Evolutionary conservation across 768 basidiomycete species (phyloP), one percentile per base, ranked within the genome.

Genomic region (Coprinopsis cinerea): DNA sequence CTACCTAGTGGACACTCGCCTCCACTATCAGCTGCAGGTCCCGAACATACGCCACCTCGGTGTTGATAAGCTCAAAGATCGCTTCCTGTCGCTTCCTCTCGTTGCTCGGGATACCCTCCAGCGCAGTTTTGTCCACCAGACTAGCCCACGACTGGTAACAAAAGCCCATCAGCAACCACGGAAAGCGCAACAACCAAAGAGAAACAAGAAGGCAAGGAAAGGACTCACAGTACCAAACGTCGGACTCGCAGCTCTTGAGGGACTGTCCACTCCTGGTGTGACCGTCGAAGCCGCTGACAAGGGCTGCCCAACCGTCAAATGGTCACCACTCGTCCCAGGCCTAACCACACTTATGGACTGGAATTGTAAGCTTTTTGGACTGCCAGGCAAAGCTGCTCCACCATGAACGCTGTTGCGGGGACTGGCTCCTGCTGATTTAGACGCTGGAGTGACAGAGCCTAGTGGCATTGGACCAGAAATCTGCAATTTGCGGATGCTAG

Each of bases 1-100:
- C 27, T 9, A 27, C 18, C 18, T 37, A 42, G 3, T 4, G 42
- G 15, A 49, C 10, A 22, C 75, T 41, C 51, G 90, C 93, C 78
- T 90, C 88, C 17, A 97, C 91, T 53, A 94, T 83, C 26, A 95
- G 75, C 60, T 99, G 95, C 24, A 97, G 65, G 62, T 94, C 90
- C 20, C 92, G 78, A 39, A 97, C 92, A 59, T 96, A 99, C 0
- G 88, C 81, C 6, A 74, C 77, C 64, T 99, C 95, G 0, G 95
- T 98, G 4, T 77, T 77, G 56, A 98, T 95, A 46, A 98, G 75
- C 67, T 99, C 95, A 57, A 97, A 98, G 45, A 96, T 95, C 0
- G 90, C 86, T 83, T 98, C 95, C 67, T 97, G 95, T 47, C 94
- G 76, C 51, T 82, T 84, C 39, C 94, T 76, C 63, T 98, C 95